phyloP scores from a whole-genome alignment of 2,329 filamentous ascomycete species.

The Paracamarosporium sp. region DNA sequence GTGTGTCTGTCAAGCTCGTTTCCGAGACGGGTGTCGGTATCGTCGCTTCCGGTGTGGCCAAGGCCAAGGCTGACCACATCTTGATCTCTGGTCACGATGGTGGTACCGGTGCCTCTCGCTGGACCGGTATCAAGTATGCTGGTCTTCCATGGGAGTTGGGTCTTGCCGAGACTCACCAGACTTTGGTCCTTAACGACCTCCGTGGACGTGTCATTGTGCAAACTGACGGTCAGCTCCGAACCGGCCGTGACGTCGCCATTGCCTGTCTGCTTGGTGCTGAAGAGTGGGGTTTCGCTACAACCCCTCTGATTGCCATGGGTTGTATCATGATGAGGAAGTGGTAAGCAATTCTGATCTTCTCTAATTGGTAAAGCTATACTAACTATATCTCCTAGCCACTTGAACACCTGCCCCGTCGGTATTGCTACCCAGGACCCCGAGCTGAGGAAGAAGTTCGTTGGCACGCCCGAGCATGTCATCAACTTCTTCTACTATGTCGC shows the following conservation, averaged over 20 bases:
- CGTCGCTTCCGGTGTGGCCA: conserved; percentile 95
- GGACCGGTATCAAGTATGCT: conserved; percentile 99
- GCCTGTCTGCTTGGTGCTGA: conserved; percentile 96
- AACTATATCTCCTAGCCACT: conserved; percentile 28
- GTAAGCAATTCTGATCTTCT: background rate
- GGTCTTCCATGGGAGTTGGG: conserved; percentile 96
- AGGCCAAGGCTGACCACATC: conserved; percentile 96
- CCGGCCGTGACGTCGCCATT: conserved; percentile 91
- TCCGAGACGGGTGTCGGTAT: conserved; percentile 98
- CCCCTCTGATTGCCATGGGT: conserved; percentile 94
- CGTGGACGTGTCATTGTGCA: conserved; percentile 95
- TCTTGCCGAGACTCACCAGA: conserved; percentile 96
- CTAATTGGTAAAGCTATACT: conserved; percentile 1
- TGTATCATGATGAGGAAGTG: conserved; percentile 94
- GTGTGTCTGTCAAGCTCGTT: conserved; percentile 96
- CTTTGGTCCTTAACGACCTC: conserved; percentile 91
- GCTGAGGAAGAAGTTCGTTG: conserved; percentile 89
- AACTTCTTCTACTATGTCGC: conserved; percentile 99
- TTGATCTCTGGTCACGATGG: conserved; percentile 96
- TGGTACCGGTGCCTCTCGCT: conserved; percentile 93
- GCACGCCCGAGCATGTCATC: conserved; percentile 94
- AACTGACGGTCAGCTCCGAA: conserved; percentile 92
- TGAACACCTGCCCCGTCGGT: conserved; percentile 86
- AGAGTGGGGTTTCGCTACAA: conserved; percentile 96
- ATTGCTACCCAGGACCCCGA: conserved; percentile 97